Evolutionary conservation across 2,329 filamentous ascomycete species (phyloP).

Genomic region (Colletotrichum sp.): DNA sequence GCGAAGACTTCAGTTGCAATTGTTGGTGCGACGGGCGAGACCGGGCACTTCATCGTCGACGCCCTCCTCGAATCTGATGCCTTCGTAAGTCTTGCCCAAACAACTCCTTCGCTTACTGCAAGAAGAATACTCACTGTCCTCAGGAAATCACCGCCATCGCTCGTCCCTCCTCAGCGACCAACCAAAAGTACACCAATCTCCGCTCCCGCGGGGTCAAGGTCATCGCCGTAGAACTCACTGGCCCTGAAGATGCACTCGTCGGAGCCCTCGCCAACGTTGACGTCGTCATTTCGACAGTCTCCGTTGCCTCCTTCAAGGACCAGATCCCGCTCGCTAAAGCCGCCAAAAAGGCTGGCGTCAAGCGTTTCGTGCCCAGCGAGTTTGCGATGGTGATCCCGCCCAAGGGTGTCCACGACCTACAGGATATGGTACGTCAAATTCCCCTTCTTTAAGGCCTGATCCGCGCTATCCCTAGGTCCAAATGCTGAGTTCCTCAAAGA

Average conservation of each 20-base stretch:
- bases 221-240: slow-evolving; percentile 45
- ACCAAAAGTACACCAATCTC: slow-evolving; percentile 33
- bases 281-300: slow-evolving; percentile 48
- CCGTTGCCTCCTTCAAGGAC: slow-evolving; percentile 35
- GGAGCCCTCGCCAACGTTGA: slow-evolving; percentile 46
- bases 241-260: slow-evolving; percentile 44
- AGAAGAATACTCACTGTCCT: neutral
- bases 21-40: slow-evolving; percentile 47
- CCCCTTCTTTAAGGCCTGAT: neutral
- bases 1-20: slow-evolving; percentile 30
- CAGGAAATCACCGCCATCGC: slow-evolving; percentile 55
- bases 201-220: slow-evolving; percentile 47
- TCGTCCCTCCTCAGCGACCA: slow-evolving; percentile 49
- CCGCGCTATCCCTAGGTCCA: too few species aligned
- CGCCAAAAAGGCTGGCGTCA: slow-evolving; percentile 51
- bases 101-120: neutral
- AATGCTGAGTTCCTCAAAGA: slow-evolving; percentile 25
- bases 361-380: slow-evolving; percentile 57
- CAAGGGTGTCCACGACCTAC: slow-evolving; percentile 33
- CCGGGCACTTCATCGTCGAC: slow-evolving; percentile 41
- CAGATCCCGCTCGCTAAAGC: slow-evolving; percentile 53
- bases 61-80: slow-evolving; percentile 35
- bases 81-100: slow-evolving; percentile 27
- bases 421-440: slow-evolving; percentile 20
- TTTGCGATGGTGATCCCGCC: slow-evolving; percentile 49